These are phyloP conservation scores for Cytospora piceicola DNA, from an alignment of 2,329 filamentous ascomycete genomes.

Conservation along the genomic window DNA sequence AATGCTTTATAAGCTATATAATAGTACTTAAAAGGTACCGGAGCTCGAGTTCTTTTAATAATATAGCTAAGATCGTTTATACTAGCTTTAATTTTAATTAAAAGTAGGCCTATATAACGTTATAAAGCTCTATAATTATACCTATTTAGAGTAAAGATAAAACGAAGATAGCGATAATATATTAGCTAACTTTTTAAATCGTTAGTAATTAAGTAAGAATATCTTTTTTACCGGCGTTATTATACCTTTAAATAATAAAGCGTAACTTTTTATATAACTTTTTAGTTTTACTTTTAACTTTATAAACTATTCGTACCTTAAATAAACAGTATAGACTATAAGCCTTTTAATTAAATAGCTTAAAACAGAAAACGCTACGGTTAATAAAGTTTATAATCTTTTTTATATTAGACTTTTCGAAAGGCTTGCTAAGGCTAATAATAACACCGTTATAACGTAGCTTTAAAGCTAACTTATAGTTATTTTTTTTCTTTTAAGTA, in stretches of 20 bases:
- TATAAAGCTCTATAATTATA: no score
- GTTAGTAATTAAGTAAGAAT: not conserved
- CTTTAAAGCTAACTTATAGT: not conserved
- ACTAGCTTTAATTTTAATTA: no score
- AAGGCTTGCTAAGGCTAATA: not conserved
- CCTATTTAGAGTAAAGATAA: not conserved
- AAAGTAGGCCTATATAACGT: no score
- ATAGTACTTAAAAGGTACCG: no score
- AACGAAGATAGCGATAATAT: not conserved
- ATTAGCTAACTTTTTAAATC: not conserved
- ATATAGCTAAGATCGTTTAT: no score
- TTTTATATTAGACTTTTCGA: not conserved
- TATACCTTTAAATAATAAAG: not conserved
- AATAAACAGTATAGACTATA: not conserved
- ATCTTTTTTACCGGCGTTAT: not conserved
- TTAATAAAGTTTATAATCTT: not conserved
- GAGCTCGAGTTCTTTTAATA: no score
- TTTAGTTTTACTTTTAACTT: no score
- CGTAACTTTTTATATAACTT: not conserved
- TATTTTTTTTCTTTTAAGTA: not conserved
- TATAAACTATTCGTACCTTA: no score
- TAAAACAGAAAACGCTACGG: not conserved
- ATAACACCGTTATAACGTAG: not conserved
- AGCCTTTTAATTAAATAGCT: not conserved
- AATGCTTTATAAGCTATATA: no score